Evolutionary conservation across 495 filamentous ascomycete species (phyloP), one percentile per base, ranked within the genome.

Genomic region (Halenospora varia): DNA sequence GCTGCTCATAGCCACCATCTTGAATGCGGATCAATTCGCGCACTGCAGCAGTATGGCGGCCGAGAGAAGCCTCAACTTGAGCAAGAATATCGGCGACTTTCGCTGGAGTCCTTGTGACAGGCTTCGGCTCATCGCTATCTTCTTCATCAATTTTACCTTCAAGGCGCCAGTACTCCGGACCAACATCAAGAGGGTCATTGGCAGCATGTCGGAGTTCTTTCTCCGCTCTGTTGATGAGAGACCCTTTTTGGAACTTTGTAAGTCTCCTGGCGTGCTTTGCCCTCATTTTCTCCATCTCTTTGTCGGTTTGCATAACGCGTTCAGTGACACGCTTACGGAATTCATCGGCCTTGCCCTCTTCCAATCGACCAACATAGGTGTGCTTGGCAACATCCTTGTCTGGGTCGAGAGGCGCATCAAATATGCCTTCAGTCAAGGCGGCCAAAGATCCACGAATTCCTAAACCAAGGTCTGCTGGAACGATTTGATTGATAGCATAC

Each of bases 361-460:
- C 84, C 59, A 94, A 68, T 61, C 82, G 83, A 25, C 83, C 79
- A 3, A 81, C 78, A 15, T 60, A 66, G 3, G 61, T 63, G 15
- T 74, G 67, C 44, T 76, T 71, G 3, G 63, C 59, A 23, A 57
- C 56, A 48, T 59, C 51, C 51, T 78, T 73, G 10, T 69, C 71
- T 20, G 69, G 70, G 26, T 64, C 56, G 23, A 56, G 51, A 18
- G 83, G 77, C 1, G 85, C 79, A 67, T 92, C 85, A 40, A 85
- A 80, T 46, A 97, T 85, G 11, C 90, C 93, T 10, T 82, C 82
- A 0, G 94, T 97, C 15, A 98, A 74, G 1, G 77, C 76, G 41
- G 88, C 84, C 13, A 98, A 83, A 68, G 92, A 88, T 11, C 94
- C 94, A 67, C 88, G 89, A 4, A 91, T 81, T 3, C 94, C 94